Conservation (phyloP, 768 basidiomycete genomes). For the Auriscalpium orientale region DNA sequence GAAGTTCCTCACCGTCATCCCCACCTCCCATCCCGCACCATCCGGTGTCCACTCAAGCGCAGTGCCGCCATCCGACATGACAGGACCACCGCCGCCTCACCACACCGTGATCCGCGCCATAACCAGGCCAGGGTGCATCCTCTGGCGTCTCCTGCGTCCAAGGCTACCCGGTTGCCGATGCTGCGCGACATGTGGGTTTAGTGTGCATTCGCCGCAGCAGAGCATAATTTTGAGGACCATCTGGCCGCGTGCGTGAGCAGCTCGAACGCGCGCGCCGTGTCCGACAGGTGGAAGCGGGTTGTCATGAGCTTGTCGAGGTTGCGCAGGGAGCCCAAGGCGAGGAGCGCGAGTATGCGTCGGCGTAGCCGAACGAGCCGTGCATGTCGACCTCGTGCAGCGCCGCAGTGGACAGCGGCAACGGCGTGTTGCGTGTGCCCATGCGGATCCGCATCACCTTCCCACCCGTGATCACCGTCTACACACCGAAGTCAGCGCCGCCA, state of each 20-base stretch:
- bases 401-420: slow-evolving; percentile 74
- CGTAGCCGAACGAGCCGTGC: slow-evolving; percentile 85
- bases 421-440: slow-evolving; percentile 83
- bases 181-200: too few species aligned
- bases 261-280: slow-evolving; percentile 73
- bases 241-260: slow-evolving; percentile 65
- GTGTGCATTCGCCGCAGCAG: too few species aligned
- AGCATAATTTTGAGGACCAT: slow-evolving; percentile 91
- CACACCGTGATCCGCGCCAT: too few species aligned
- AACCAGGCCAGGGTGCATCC: too few species aligned
- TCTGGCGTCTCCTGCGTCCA: too few species aligned
- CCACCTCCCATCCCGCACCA: too few species aligned
- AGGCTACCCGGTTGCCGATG: too few species aligned
- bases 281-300: slow-evolving; percentile 60
- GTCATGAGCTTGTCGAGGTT: slow-evolving; percentile 71
- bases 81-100: too few species aligned
- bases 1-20: too few species aligned
- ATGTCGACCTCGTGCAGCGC: slow-evolving; percentile 89
- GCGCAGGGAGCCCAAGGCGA: slow-evolving; percentile 51
- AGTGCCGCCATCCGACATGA: too few species aligned
- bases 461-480: slow-evolving; percentile 76
- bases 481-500: background rate
- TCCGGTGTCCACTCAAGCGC: too few species aligned
- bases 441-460: slow-evolving; percentile 92
- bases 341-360: slow-evolving; percentile 79